Conservation (phyloP, 1,284 basidiomycete genomes). For the Chondrostereum purpureum region DNA sequence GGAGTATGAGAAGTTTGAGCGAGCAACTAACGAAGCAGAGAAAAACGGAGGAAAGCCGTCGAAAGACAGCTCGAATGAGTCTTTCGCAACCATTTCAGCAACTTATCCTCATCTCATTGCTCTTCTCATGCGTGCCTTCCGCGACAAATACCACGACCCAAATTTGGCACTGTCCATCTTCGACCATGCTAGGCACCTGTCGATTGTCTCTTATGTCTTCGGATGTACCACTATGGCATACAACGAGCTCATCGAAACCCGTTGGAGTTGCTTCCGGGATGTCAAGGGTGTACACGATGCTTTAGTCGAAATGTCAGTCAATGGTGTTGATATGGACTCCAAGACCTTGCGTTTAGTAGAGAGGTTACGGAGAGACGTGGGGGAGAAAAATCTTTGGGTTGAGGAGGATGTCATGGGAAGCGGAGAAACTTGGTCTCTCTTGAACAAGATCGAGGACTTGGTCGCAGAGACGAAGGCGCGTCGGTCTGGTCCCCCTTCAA, state of each 20-base stretch:
- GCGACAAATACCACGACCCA: constrained; percentile 71
- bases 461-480: constrained; percentile 12
- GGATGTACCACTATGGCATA: constrained; percentile 82
- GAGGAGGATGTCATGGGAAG: constrained; percentile 38
- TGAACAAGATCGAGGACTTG: constrained; percentile 33
- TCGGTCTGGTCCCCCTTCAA: not conserved
- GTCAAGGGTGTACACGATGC: constrained; percentile 65
- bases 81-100: constrained; percentile 43
- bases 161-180: constrained; percentile 82
- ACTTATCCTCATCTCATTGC: constrained; percentile 74
- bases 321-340: constrained; percentile 63
- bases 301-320: constrained; percentile 75
- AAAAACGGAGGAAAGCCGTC: constrained; percentile 14
- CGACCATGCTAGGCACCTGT: constrained; percentile 65
- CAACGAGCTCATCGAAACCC: constrained; percentile 76
- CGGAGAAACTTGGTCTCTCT: constrained; percentile 32
- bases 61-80: constrained; percentile 15
- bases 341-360: constrained; percentile 59
- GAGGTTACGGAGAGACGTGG: constrained; percentile 59
- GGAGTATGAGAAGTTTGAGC: constrained; percentile 43
- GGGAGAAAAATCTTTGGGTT: constrained; percentile 41
- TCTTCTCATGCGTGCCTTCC: constrained; percentile 67
- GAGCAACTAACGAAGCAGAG: constrained; percentile 34
- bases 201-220: constrained; percentile 74
- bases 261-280: constrained; percentile 79